Conservation (phyloP, 768 basidiomycete species). For the Megacollybia marginata region DNA sequence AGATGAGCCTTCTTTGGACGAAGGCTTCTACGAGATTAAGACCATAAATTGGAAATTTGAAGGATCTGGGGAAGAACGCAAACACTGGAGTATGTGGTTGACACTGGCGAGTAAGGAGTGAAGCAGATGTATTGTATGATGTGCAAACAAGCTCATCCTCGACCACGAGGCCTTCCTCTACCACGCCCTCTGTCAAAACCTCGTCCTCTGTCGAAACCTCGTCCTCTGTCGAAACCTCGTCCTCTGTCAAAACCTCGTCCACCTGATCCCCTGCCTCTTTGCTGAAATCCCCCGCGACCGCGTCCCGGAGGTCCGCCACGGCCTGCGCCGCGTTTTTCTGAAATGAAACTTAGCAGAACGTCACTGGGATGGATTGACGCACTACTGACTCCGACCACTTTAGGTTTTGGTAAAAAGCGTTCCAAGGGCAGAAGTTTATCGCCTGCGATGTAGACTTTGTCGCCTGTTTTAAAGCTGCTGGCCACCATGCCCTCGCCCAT, state of each 20-base stretch:
- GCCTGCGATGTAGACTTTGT: slow-evolving; percentile 96
- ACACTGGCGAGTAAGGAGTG: no score
- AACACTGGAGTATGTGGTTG: slow-evolving; percentile 79
- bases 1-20: slow-evolving; percentile 56
- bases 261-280: slow-evolving; percentile 19
- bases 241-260: no score
- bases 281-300: slow-evolving; percentile 26
- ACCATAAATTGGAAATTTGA: slow-evolving; percentile 77
- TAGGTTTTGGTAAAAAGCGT: slow-evolving; percentile 94
- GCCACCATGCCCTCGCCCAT: slow-evolving; percentile 96
- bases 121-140: no score
- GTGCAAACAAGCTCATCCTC: no score
- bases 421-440: slow-evolving; percentile 97
- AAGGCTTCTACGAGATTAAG: slow-evolving; percentile 75
- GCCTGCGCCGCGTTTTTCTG: slow-evolving; percentile 29
- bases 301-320: slow-evolving; percentile 21
- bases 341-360: slow-evolving; percentile 6
- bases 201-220: no score
- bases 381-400: slow-evolving; percentile 59
- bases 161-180: no score
- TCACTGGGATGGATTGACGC: slow-evolving; percentile 17
- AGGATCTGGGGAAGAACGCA: slow-evolving; percentile 64
- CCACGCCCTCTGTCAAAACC: no score
- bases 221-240: no score
- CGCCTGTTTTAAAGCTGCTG: slow-evolving; percentile 91